Base-by-base conservation (phyloP, 768 basidiomycete species). In the Mycena latifolia region DNA sequence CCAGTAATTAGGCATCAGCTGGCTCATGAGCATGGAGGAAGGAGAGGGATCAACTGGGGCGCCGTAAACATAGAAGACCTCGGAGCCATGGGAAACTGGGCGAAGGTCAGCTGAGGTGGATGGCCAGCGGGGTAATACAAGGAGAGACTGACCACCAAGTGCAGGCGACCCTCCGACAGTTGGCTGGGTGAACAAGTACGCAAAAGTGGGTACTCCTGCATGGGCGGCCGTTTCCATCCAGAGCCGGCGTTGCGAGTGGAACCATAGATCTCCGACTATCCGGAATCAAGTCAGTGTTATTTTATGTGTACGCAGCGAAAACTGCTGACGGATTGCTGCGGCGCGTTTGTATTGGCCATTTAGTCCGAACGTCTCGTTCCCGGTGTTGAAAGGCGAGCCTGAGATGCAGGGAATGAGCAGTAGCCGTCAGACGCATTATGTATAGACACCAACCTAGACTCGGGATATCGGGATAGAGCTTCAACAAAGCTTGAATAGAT, bases 1-100 rank as follows among this genome's bases (percentile, higher is more conserved):
- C 83, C 83, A 84, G 48, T 83, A 83, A 31, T 84, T 80, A 18
- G 77, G 76, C 82, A 84, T 83, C n/a, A 67, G 17, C 7, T 54
- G 69, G 47, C 82, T 82, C 1, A 84, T 71, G 0, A 55, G 47
- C 22, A 52, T 60, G 5, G 48, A 70, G 57, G 35, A 62, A 8
- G 55, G 60, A 8, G 69, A 55, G 11, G 33, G 22, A 45, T 69
- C 70, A 12, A 29, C 46, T 15, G 71, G 68, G 0, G 53, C 66
- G 8, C 78, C 79, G 55, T 76, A 81, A 7, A 81, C 77, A 55
- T 65, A 81, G 6, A 31, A 9, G 18, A 80, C 43, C 61, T 81
- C 80, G 1, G 76, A 69, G 35, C 73, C 67, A 63, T 81, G 80
- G 1, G 56, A 48, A 2, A 80, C 78, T 80, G 39, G 24, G 33